phyloP scores from a whole-genome alignment of 495 filamentous ascomycete genomes.

The Penicillium mononematosum region DNA sequence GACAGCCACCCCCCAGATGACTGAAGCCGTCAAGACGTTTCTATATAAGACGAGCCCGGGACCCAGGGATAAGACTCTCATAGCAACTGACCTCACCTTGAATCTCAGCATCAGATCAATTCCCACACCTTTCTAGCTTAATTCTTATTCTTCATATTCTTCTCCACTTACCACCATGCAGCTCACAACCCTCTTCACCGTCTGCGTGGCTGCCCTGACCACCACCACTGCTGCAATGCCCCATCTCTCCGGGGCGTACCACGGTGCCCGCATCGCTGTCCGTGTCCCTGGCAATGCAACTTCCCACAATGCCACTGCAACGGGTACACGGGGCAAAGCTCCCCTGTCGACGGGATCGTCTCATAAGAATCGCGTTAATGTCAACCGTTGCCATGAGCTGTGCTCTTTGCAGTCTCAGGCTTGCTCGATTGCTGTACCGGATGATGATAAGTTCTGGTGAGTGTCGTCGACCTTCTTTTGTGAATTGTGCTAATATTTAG shows the following conservation, averaged over 20 bases:
- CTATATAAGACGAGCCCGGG: slow-evolving; percentile 2
- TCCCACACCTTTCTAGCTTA: slow-evolving; percentile 1
- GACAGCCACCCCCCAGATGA: slow-evolving; percentile 5
- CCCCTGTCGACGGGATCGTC: slow-evolving; percentile 17
- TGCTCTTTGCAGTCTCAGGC: slow-evolving; percentile 30
- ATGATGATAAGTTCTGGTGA: slow-evolving; percentile 35
- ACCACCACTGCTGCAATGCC: slow-evolving; percentile 25
- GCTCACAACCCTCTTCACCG: slow-evolving; percentile 19
- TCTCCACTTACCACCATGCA: slow-evolving; percentile 21
- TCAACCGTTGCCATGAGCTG: slow-evolving; percentile 29
- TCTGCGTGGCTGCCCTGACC: slow-evolving; percentile 24
- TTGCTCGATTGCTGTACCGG: slow-evolving; percentile 29
- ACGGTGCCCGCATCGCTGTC: slow-evolving; percentile 18
- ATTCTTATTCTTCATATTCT: neutral
- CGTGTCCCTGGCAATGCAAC: slow-evolving; percentile 22
- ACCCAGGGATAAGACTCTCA: neutral
- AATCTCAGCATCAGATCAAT: neutral
- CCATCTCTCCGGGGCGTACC: slow-evolving; percentile 23
- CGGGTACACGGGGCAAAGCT: slow-evolving; percentile 11
- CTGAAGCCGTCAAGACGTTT: neutral
- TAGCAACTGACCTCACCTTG: neutral
- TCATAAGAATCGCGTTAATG: slow-evolving; percentile 17
- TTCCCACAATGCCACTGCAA: slow-evolving; percentile 22
- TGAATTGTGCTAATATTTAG: neutral
- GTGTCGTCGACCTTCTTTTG: neutral